These are phyloP conservation scores for Candida taoyuanica DNA, from an alignment of 805 yeast species.

Conservation along the genomic window DNA sequence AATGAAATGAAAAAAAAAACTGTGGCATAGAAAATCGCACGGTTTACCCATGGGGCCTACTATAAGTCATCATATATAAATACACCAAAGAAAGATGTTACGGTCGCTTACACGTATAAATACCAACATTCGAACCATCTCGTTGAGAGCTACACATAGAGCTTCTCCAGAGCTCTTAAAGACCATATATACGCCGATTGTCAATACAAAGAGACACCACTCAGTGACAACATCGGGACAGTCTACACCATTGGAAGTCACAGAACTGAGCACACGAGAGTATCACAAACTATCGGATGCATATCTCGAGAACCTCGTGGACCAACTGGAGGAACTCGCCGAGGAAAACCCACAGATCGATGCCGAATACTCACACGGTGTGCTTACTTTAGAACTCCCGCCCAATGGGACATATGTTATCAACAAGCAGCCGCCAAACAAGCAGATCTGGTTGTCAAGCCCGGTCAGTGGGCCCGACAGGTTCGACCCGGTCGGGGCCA, in stretches of 20 bases:
- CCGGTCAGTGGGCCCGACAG: slow-evolving; percentile 92
- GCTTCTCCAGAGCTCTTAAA: background rate
- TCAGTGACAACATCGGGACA: slow-evolving; percentile 48
- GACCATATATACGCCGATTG: background rate
- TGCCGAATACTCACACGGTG: slow-evolving; percentile 82
- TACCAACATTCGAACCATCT: background rate
- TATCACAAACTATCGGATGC: slow-evolving; percentile 64
- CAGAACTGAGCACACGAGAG: slow-evolving; percentile 40
- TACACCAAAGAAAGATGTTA: background rate
- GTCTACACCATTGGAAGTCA: slow-evolving; percentile 47
- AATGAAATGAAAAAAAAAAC: background rate
- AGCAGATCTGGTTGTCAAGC: slow-evolving; percentile 93
- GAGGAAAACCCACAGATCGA: slow-evolving; percentile 64
- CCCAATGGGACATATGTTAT: slow-evolving; percentile 82
- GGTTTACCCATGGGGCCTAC: too few relatives aligned
- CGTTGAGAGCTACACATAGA: background rate
- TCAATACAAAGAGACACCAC: slow-evolving; percentile 11
- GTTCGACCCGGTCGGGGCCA: slow-evolving; percentile 66
- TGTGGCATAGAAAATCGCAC: background rate
- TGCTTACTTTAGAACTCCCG: slow-evolving; percentile 67
- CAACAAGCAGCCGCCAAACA: slow-evolving; percentile 96
- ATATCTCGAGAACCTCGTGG: slow-evolving; percentile 65
- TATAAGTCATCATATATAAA: too few relatives aligned
- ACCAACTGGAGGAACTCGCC: slow-evolving; percentile 60
- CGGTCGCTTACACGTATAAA: background rate